A percentile compares a stretch with the other conserved stretches of the same genome.
These are phyloP conservation scores for Clausena lansium DNA, from an alignment of 345 rosid species.

Conservation along the genomic window DNA sequence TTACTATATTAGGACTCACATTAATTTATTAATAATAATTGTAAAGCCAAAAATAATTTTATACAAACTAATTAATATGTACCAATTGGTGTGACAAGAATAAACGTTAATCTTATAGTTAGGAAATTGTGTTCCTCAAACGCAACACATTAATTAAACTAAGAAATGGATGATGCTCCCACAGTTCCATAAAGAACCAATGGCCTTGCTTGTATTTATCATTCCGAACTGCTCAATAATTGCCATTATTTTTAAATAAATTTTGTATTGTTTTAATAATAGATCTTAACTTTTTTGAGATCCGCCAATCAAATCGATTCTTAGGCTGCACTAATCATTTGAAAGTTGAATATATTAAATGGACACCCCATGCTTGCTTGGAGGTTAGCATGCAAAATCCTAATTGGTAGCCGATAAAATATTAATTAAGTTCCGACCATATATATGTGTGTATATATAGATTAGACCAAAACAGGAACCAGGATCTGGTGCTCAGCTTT, in stretches of 20 bases:
- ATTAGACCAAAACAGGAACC: background rate
- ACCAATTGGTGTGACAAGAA: no score
- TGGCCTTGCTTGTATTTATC: background rate
- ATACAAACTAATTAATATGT: no score
- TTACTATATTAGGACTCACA: no score
- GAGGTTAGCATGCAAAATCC: conserved; percentile 15
- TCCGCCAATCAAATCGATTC: conserved; percentile 15
- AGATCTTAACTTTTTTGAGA: conserved; percentile 11
- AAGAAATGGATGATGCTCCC: background rate
- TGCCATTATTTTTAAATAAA: background rate
- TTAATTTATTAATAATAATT: no score
- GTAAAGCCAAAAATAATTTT: no score
- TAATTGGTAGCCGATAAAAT: background rate
- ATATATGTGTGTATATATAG: background rate
- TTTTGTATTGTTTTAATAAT: background rate
- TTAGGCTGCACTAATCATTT: conserved; percentile 15
- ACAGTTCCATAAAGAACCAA: background rate
- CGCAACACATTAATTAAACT: no score
- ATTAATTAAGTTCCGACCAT: background rate
- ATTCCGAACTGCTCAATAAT: background rate
- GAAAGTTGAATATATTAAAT: conserved; percentile 12
- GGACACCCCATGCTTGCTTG: conserved; percentile 2
- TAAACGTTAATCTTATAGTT: no score
- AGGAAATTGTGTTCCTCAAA: no score
- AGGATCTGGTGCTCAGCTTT: no score